Percentiles rank a stretch among this genome's conserved stretches.
Evolutionary conservation across 2,329 filamentous ascomycete genomes (phyloP).

Genomic region (Cladosporium sp.): DNA sequence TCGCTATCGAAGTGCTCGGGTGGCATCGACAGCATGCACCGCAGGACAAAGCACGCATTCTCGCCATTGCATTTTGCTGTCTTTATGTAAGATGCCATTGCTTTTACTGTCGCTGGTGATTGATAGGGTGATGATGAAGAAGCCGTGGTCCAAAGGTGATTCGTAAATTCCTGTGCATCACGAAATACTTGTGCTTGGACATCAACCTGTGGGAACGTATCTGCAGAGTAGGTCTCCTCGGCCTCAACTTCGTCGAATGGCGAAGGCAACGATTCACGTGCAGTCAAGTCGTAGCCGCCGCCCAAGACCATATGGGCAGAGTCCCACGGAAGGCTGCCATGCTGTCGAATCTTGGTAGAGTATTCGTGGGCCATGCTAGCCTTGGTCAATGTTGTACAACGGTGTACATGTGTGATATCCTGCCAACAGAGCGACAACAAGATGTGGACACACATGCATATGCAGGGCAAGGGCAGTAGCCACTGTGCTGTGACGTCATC

Average conservation of each 20-base stretch:
- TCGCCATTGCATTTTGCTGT: background rate
- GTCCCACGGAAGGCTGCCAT: conserved; percentile 6
- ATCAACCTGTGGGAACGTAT: conserved; percentile 1
- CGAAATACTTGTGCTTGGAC: conserved; percentile 1
- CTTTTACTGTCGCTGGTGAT: background rate
- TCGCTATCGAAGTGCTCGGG: conserved; percentile 2
- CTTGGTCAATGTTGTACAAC: no score
- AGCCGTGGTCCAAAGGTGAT: background rate
- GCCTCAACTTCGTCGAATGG: conserved; percentile 3
- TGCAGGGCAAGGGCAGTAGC: no score
- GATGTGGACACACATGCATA: no score
- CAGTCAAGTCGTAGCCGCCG: background rate
- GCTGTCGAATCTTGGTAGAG: background rate
- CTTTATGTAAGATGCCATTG: background rate
- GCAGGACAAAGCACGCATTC: background rate
- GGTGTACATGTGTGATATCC: no score
- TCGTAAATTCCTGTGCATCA: background rate
- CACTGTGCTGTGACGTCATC: no score
- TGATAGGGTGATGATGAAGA: background rate
- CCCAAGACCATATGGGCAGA: background rate
- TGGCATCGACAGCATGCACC: conserved; percentile 1
- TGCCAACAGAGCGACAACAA: no score
- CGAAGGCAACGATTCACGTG: background rate
- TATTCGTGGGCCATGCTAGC: background rate
- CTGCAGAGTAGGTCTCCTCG: conserved; percentile 5